Percentiles rank a stretch among this genome's conserved stretches.
phyloP scores from a whole-genome alignment of 2,329 filamentous ascomycete species.

The Stemphylium lycopersici region DNA sequence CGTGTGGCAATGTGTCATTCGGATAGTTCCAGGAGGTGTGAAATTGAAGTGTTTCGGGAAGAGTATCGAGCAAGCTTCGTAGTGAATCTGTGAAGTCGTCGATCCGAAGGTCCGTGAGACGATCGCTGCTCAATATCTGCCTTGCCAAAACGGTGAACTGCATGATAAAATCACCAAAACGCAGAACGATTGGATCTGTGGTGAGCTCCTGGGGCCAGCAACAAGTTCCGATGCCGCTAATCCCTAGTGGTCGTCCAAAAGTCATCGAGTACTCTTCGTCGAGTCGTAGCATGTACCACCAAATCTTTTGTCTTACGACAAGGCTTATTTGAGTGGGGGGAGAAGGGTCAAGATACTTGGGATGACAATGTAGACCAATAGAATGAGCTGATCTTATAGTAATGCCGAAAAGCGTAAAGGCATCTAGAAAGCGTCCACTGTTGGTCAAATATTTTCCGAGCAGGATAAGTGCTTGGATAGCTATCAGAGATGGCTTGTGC shows the following conservation, averaged over 20 bases:
- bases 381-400: constrained; percentile 58
- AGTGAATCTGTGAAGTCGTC: constrained; percentile 56
- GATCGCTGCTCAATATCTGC: constrained; percentile 54
- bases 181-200: constrained; percentile 52
- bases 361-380: constrained; percentile 58
- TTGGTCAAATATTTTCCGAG: constrained; percentile 58
- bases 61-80: constrained; percentile 52
- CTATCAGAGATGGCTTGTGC: constrained; percentile 55
- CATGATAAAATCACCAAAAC: constrained; percentile 54
- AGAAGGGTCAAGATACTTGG: constrained; percentile 53
- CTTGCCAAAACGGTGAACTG: constrained; percentile 57
- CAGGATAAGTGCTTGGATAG: constrained; percentile 56
- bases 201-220: constrained; percentile 54
- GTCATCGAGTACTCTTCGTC: constrained; percentile 60
- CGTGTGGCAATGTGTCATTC: constrained; percentile 49
- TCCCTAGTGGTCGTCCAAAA: constrained; percentile 56
- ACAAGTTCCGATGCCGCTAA: constrained; percentile 58
- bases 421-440: constrained; percentile 57
- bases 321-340: constrained; percentile 50
- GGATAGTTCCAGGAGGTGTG: constrained; percentile 52
- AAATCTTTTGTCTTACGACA: constrained; percentile 52
- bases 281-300: constrained; percentile 62
- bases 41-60: constrained; percentile 56
- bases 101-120: constrained; percentile 52
- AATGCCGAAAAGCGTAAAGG: constrained; percentile 57